Base-by-base conservation (phyloP, 192 early-diverging fungal species). In the Podila verticillata region DNA sequence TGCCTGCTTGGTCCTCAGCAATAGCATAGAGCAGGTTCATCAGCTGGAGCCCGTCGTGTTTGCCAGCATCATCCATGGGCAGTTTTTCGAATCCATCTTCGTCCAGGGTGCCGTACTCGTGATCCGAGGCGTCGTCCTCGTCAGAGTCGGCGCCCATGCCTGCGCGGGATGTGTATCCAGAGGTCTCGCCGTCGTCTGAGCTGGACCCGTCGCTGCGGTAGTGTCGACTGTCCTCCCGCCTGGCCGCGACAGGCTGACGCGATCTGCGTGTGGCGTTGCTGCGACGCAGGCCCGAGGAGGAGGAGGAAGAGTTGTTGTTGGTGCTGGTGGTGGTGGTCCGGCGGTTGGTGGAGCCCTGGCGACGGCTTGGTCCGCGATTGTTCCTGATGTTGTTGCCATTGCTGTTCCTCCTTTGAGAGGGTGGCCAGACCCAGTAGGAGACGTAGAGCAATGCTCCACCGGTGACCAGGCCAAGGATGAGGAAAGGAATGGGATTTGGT, bases 1-100 rank as follows among this genome's bases (percentile, higher is more conserved):
- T 93, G 19, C 89, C 85, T 12, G 95, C 87, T 72, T 96, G 94
- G 72, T 96, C 93, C 66, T 97, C 94, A 1, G 95, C 90, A 51
- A 98, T 95, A 5, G 94, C 87, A 69, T 93, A 91, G 17, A 99
- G 77, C 9, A 99, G 74, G 15, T 89, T 84, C 68, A 98, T 79
- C 62, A 95, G 75, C 57, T 92, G 92, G 47, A 93, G 83, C 31
- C 87, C 90, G 39, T 95, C 93, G 36, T 65, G 72, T 63, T 84
- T 84, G 20, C 51, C 87, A 17, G 77, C 82, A 57, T 74, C 68
- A 2, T 84, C 81, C 34, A 82, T 65, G 9, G 87, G 74, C 34
- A 84, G 77, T 56, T 86, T 84, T 66, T 86, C 86, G 17, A 82
- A 84, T 3, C 69, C 83, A 19, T 82, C 81, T 12, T 82, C 84